These are phyloP conservation scores for Aspergillus sp. DNA, from an alignment of 2,329 filamentous ascomycete genomes.

Conservation along the genomic window DNA sequence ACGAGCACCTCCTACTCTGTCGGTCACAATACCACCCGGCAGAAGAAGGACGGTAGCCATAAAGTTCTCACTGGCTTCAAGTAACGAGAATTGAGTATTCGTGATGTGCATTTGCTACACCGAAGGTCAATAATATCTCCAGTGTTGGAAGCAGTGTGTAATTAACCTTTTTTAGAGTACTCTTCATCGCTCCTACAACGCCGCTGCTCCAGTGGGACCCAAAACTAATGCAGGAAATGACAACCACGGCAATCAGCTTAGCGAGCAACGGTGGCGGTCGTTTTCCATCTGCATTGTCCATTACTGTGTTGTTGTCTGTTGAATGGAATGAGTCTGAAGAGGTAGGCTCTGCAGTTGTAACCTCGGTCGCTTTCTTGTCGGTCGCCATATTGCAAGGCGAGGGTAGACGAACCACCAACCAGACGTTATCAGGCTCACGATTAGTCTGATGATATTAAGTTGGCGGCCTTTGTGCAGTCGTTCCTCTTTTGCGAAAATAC, in stretches of 20 bases:
- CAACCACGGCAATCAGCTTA: slow-evolving; percentile 50
- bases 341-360: neutral
- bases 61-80: slow-evolving; percentile 64
- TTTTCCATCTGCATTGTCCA: slow-evolving; percentile 17
- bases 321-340: neutral
- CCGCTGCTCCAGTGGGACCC: slow-evolving; percentile 63
- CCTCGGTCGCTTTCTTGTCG: neutral
- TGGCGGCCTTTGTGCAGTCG: neutral
- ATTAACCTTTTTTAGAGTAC: slow-evolving; percentile 58
- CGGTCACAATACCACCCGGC: slow-evolving; percentile 58
- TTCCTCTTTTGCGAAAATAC: neutral
- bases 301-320: neutral
- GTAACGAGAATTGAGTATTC: slow-evolving; percentile 61
- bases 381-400: neutral
- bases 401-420: no score
- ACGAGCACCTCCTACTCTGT: slow-evolving; percentile 61
- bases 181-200: slow-evolving; percentile 63
- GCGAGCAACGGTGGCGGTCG: slow-evolving; percentile 31
- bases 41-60: slow-evolving; percentile 62
- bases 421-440: neutral
- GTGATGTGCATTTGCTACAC: slow-evolving; percentile 56
- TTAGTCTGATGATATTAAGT: neutral
- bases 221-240: slow-evolving; percentile 55
- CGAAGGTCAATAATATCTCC: neutral
- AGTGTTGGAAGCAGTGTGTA: neutral